Evolutionary conservation across 2,329 filamentous ascomycete genomes (phyloP).

Genomic region (Claviceps humidiphila): DNA sequence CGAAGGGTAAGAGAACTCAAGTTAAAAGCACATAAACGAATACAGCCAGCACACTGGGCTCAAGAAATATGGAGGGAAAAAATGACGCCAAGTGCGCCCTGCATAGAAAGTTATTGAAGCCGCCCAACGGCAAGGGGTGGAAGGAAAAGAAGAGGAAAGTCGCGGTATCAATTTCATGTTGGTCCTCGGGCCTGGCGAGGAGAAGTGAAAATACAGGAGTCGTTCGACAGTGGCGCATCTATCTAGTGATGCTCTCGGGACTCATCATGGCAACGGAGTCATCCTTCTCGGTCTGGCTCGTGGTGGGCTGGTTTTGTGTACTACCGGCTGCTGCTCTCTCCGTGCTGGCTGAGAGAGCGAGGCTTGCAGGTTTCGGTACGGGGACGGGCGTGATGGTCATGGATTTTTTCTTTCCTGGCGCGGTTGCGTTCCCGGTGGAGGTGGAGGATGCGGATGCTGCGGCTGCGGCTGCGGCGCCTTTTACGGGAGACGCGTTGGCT

Average conservation of each 20-base stretch:
- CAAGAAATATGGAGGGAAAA: too few relatives aligned
- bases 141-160: background rate
- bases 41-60: too few relatives aligned
- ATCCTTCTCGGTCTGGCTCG: slow-evolving; percentile 55
- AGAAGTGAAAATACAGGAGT: too few relatives aligned
- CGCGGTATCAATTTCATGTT: background rate
- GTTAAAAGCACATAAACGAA: too few relatives aligned
- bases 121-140: too few relatives aligned
- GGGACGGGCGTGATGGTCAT: slow-evolving; percentile 22
- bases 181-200: background rate
- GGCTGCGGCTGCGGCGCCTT: slow-evolving; percentile 8
- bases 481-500: background rate
- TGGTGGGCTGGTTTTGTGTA: slow-evolving; percentile 42
- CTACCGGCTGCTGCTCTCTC: slow-evolving; percentile 37
- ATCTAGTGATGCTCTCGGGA: slow-evolving; percentile 58
- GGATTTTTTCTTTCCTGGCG: slow-evolving; percentile 41
- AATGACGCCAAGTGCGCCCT: too few relatives aligned
- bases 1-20: too few relatives aligned
- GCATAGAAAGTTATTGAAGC: too few relatives aligned
- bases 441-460: slow-evolving; percentile 18
- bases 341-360: slow-evolving; percentile 36
- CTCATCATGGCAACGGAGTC: slow-evolving; percentile 68
- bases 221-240: background rate
- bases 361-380: slow-evolving; percentile 25
- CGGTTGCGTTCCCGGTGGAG: slow-evolving; percentile 21